phyloP scores from a whole-genome alignment of 805 yeast species.

The Cyberlindnera saturnus region DNA sequence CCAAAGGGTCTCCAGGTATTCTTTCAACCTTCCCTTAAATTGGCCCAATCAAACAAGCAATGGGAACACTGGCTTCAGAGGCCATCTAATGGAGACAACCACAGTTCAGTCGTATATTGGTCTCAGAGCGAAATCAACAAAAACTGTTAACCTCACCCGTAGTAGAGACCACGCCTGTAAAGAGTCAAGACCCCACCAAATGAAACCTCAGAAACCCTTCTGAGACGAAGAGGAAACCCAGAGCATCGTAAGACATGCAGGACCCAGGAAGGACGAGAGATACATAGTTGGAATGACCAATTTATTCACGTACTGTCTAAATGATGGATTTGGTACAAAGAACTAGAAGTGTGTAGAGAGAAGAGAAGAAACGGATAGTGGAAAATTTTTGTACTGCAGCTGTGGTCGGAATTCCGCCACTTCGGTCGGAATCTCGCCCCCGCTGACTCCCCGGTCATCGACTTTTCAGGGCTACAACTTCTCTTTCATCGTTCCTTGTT shows the following conservation, averaged over 20 bases:
- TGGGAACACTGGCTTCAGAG: not conserved
- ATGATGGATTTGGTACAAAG: slow-evolving; percentile 5
- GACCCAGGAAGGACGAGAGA: no score
- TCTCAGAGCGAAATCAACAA: not conserved
- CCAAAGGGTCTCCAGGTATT: not conserved
- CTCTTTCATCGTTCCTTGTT: no score
- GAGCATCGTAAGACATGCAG: no score
- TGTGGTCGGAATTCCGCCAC: not conserved
- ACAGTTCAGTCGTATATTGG: not conserved
- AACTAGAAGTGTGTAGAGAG: not conserved
- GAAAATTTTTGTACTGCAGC: not conserved
- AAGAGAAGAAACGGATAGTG: not conserved
- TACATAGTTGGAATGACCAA: not conserved
- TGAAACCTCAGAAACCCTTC: no score
- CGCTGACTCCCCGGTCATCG: no score
- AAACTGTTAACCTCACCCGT: not conserved
- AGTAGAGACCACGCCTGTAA: no score
- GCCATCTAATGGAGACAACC: not conserved
- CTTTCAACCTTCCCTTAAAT: no score
- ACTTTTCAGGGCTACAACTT: no score
- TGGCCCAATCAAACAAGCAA: no score
- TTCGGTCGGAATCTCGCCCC: no score
- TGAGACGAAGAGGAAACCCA: no score
- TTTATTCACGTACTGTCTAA: slow-evolving; percentile 5
- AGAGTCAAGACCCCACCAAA: no score